Percentiles rank a stretch among this genome's conserved stretches.
Conservation (phyloP, 129 eudicot species). For the Silybum marianum region DNA sequence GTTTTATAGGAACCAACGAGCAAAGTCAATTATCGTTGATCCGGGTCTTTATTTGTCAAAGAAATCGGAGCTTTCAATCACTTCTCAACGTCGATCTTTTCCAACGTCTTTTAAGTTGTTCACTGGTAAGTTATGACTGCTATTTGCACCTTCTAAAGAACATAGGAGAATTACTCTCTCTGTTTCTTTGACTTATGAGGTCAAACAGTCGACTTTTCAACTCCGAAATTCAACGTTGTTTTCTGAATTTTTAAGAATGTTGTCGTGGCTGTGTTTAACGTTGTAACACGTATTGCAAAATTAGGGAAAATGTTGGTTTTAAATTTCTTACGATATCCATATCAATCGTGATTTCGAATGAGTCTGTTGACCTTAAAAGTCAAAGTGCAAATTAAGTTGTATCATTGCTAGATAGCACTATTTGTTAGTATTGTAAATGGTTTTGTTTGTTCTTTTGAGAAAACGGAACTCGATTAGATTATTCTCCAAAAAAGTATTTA, state of each 20-base stretch:
- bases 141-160: neutral
- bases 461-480: too few relatives aligned
- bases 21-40: constrained; percentile 64
- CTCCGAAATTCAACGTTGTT: neutral
- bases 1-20: constrained; percentile 65
- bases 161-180: neutral
- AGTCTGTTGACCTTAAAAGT: neutral
- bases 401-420: too few relatives aligned
- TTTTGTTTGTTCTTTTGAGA: too few relatives aligned
- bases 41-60: constrained; percentile 71
- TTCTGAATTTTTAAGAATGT: neutral
- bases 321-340: neutral
- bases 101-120: constrained; percentile 71
- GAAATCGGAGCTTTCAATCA: constrained; percentile 66
- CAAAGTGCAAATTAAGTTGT: too few relatives aligned
- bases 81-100: constrained; percentile 67
- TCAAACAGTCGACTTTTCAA: neutral
- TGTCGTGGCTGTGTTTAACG: neutral
- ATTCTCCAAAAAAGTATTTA: too few relatives aligned
- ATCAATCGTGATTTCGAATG: neutral
- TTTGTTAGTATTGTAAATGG: too few relatives aligned
- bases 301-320: neutral
- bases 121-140: constrained; percentile 46
- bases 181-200: neutral
- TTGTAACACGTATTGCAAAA: neutral